Percentiles rank a stretch among this genome's conserved stretches.
These are phyloP conservation scores for Neurospora sp. DNA, from an alignment of 495 filamentous ascomycete species.

Conservation along the genomic window DNA sequence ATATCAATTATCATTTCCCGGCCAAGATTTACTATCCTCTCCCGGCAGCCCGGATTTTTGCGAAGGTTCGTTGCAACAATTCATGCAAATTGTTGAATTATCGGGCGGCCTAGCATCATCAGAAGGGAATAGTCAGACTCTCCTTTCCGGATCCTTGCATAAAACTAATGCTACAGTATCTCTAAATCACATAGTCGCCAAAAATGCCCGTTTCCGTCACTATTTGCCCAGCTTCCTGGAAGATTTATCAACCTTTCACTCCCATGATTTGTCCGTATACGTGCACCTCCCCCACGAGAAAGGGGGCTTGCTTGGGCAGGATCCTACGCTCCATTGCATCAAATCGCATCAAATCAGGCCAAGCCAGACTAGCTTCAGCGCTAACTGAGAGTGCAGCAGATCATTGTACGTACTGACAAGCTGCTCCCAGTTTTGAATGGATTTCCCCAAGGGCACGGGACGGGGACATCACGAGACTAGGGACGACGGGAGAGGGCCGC, in stretches of 20 bases:
- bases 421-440: background rate
- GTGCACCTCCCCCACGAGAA: background rate
- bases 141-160: background rate
- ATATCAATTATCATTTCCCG: background rate
- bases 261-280: background rate
- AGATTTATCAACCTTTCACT: background rate
- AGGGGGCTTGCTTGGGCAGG: background rate
- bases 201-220: background rate
- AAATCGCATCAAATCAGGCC: background rate
- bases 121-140: background rate
- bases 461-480: background rate
- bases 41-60: background rate
- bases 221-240: background rate
- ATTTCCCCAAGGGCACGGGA: background rate
- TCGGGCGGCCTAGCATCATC: background rate
- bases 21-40: background rate
- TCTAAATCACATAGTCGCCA: background rate
- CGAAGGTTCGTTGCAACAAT: background rate
- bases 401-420: background rate
- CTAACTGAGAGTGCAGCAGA: background rate
- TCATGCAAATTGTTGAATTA: background rate
- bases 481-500: background rate
- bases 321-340: background rate
- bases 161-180: background rate
- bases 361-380: background rate